Percentiles rank a stretch among this genome's conserved stretches.
phyloP scores from a whole-genome alignment of 176 grass and related monocot genomes.

The Stipa capillata region DNA sequence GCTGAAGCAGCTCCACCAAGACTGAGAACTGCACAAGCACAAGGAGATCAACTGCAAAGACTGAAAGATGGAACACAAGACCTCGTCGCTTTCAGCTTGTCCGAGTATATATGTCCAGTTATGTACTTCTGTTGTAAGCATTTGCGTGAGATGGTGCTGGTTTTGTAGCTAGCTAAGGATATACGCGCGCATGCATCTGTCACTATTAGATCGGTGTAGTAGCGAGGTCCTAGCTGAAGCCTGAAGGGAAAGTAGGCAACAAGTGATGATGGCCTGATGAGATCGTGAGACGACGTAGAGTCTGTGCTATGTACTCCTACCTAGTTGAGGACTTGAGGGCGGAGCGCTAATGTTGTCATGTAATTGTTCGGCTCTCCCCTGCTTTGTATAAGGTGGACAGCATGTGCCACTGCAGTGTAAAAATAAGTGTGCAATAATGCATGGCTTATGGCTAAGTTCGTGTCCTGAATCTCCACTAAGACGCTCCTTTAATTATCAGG shows the following conservation, averaged over 20 bases:
- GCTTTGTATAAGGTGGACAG: neutral
- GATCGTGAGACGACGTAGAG: neutral
- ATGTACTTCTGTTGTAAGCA: conserved; percentile 9
- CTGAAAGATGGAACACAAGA: neutral
- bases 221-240: too few relatives aligned
- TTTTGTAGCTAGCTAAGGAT: conserved; percentile 13
- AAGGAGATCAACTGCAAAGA: neutral
- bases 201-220: too few relatives aligned
- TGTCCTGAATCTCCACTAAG: neutral
- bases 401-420: conserved; percentile 10
- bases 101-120: neutral
- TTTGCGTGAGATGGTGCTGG: neutral
- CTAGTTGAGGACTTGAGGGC: neutral
- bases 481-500: neutral
- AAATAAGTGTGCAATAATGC: conserved; percentile 14
- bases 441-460: too few relatives aligned
- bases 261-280: neutral
- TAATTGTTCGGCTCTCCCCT: neutral
- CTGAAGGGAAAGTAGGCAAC: too few relatives aligned
- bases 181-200: too few relatives aligned
- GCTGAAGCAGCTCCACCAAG: conserved; percentile 7
- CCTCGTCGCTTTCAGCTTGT: conserved; percentile 6
- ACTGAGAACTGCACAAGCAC: neutral
- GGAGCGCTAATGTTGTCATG: neutral
- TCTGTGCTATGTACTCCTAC: too few relatives aligned